phyloP scores from a whole-genome alignment of 345 rosid species.

The Hypericum androsaemum region DNA sequence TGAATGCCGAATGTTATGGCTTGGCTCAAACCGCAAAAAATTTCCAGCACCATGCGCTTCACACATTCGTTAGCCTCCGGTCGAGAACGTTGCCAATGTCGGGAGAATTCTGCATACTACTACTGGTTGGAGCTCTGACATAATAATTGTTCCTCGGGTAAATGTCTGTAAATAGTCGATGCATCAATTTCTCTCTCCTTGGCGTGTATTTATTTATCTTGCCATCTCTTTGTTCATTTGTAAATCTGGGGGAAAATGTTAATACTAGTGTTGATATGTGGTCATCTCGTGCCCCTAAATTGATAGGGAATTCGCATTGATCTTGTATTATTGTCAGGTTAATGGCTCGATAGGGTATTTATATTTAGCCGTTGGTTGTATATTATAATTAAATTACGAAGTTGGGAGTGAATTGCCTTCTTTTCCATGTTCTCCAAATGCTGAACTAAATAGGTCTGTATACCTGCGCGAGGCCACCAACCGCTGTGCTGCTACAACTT shows the following conservation, averaged over 20 bases:
- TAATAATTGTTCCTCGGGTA: conserved; percentile 48
- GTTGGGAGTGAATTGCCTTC: too few relatives aligned
- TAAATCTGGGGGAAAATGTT: conserved; percentile 13
- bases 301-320: background rate
- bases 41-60: conserved; percentile 14
- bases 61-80: conserved; percentile 48
- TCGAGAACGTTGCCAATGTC: conserved; percentile 12
- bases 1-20: background rate
- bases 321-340: background rate
- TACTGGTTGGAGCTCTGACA: conserved; percentile 39
- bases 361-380: too few relatives aligned
- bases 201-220: conserved; percentile 26
- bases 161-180: conserved; percentile 46
- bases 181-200: background rate
- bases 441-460: too few relatives aligned
- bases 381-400: too few relatives aligned
- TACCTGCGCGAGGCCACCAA: too few relatives aligned
- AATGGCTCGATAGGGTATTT: too few relatives aligned
- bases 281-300: too few relatives aligned
- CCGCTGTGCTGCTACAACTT: too few relatives aligned
- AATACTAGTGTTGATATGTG: background rate
- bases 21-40: conserved; percentile 10
- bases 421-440: too few relatives aligned
- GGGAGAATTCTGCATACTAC: conserved; percentile 14
- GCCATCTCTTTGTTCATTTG: conserved; percentile 21